These are phyloP conservation scores for Globisporangium sylvaticum DNA, from an alignment of 352 stramenopile species.

Conservation along the genomic window DNA sequence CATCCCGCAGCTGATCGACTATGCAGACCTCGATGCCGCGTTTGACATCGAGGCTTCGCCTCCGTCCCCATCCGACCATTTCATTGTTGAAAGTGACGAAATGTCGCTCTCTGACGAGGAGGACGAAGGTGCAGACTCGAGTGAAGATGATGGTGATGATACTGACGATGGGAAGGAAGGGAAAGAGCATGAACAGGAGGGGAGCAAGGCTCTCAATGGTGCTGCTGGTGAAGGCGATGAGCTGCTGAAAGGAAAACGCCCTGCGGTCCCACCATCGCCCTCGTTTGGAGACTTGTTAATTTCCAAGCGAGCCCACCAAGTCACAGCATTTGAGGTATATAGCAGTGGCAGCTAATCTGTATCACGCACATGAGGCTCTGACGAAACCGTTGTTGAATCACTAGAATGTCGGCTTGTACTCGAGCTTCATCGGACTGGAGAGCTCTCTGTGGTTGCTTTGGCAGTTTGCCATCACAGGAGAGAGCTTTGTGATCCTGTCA, in stretches of 20 bases:
- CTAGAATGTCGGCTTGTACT: slow-evolving; percentile 80
- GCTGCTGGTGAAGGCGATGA: not conserved
- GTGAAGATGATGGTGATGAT: slow-evolving; percentile 23
- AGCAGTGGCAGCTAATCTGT: no score
- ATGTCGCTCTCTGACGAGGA: slow-evolving; percentile 31
- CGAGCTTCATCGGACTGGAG: slow-evolving; percentile 76
- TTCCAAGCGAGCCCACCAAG: slow-evolving; percentile 41
- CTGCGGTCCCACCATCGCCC: slow-evolving; percentile 35
- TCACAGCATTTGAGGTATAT: slow-evolving; percentile 66
- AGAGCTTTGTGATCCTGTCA: slow-evolving; percentile 77
- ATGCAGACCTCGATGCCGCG: slow-evolving; percentile 33
- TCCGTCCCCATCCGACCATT: slow-evolving; percentile 42
- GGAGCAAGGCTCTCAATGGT: not conserved
- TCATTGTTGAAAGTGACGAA: slow-evolving; percentile 25
- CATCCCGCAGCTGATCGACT: slow-evolving; percentile 63
- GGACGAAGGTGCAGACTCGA: slow-evolving; percentile 18
- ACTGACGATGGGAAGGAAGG: slow-evolving; percentile 1
- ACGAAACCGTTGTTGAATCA: no score
- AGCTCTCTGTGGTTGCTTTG: slow-evolving; percentile 76
- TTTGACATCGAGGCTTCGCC: slow-evolving; percentile 30
- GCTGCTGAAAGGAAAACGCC: not conserved
- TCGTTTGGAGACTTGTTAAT: slow-evolving; percentile 74
- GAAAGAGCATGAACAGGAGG: slow-evolving; percentile 27
- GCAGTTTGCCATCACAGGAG: slow-evolving; percentile 81
- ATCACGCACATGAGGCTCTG: no score